Base-by-base conservation (phyloP, 1,284 basidiomycete species). In the Inonotus obliquus region DNA sequence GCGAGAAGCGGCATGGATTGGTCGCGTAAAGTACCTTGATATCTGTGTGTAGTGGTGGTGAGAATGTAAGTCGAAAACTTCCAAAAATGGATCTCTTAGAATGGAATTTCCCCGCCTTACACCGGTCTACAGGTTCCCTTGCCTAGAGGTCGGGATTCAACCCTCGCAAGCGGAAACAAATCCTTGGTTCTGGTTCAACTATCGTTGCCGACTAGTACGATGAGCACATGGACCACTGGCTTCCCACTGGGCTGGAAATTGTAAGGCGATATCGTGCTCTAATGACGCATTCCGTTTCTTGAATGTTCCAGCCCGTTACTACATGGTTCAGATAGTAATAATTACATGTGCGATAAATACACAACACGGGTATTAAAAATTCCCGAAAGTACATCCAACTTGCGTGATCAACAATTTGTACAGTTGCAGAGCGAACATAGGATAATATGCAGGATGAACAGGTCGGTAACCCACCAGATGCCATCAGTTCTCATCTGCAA, bases 401-500 rank as follows among this genome's bases (percentile, higher is more conserved):
- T 32, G 9, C 4, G 32, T 9, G 32, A 32, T 32, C 4, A 21
- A 44, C 7, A 7, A n/a, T 44, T 7, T 4, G n/a, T 17, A 44
- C 7, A n/a, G 41, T 1, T 17, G 19, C 7, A n/a, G 17, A 44
- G 41, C 19, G 6, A 14, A 4, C 9, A 23, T 25, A 32, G 13
- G 11, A 58, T 32, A 13, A 29, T 27, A 17, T 13, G 49, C 47
- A 7, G 49, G 29, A 35, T n/a, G 25, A 53, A 25, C 29, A 58
- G 21, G 14, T 21, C 45, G 13, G 44, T 10, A 47, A 21, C 49
- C 37, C 19, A 21, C n/a, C 38, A 19, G 17, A 39, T 29, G 13
- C 29, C 39, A 39, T 73, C 74, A 76, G 59, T 76, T 77, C 23
- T 80, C 78, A 68, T 89, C 87, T 9, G 86, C 85, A 69, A 85